Percentiles rank a stretch among this genome's conserved stretches.
These are phyloP conservation scores for Ceriops tagal DNA, from an alignment of 345 rosid species.

Conservation along the genomic window DNA sequence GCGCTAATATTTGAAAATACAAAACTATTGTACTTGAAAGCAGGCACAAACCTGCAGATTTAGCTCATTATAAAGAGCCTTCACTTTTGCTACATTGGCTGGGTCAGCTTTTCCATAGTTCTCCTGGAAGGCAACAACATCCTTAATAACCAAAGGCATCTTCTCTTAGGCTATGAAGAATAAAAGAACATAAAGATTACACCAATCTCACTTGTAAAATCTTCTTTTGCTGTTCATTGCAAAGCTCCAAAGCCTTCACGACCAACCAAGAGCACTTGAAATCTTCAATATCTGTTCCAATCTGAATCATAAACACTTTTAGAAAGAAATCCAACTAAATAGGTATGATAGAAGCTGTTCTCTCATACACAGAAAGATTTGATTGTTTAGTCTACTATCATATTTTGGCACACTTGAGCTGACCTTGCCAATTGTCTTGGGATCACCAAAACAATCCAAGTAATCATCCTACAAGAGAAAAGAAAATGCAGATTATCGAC, in stretches of 20 bases:
- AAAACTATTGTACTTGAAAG: neutral
- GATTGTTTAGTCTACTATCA: neutral
- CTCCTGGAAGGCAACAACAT: conserved; percentile 40
- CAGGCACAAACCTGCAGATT: conserved; percentile 58
- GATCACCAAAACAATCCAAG: conserved; percentile 45
- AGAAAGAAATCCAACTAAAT: neutral
- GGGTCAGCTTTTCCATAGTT: conserved; percentile 73
- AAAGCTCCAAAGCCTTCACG: conserved; percentile 32
- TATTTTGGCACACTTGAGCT: neutral
- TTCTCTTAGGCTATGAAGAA: neutral
- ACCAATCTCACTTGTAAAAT: conserved; percentile 11
- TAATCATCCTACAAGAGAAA: conserved; percentile 39
- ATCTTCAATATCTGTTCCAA: conserved; percentile 34
- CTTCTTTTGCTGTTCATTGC: conserved; percentile 25
- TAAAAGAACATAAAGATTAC: neutral
- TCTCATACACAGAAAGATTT: neutral
- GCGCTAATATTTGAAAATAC: too few species aligned
- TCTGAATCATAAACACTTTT: conserved; percentile 16
- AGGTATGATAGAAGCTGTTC: neutral
- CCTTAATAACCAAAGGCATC: neutral
- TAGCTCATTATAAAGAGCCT: neutral
- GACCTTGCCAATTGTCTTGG: conserved; percentile 44
- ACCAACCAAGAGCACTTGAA: conserved; percentile 50
- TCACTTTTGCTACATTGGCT: conserved; percentile 20
- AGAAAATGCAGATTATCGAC: neutral